Conservation (phyloP, 345 rosid species). For the Geranium brycei region DNA sequence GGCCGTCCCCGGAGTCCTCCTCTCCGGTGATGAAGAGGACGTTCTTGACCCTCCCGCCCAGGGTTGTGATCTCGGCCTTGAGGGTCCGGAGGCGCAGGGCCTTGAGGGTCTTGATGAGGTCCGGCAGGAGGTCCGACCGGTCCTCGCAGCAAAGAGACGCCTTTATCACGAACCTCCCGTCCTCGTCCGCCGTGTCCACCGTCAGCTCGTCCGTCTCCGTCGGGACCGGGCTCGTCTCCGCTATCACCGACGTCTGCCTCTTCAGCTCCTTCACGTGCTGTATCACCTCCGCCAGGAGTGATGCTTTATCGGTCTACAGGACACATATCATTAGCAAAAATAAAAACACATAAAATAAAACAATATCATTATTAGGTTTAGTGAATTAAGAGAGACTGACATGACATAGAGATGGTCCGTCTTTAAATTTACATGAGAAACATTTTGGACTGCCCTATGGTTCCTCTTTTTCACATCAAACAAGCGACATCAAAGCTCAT, state of each 20-base stretch:
- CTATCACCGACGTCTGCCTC: constrained; percentile 29
- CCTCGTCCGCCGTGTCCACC: constrained; percentile 17
- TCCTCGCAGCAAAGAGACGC: constrained; percentile 46
- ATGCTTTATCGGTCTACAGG: constrained; percentile 21
- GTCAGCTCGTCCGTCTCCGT: constrained; percentile 42
- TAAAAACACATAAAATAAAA: too few species aligned
- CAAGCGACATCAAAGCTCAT: constrained; percentile 46
- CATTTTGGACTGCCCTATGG: constrained; percentile 40
- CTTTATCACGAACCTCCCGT: constrained; percentile 15
- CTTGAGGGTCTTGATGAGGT: constrained; percentile 36
- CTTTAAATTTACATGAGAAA: constrained; percentile 48
- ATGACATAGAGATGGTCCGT: constrained; percentile 9
- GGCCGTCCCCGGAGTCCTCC: not conserved
- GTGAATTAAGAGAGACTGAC: too few species aligned
- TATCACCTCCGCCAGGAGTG: constrained; percentile 55
- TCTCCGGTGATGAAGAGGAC: constrained; percentile 27
- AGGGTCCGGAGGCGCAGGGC: constrained; percentile 31
- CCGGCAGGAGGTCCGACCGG: constrained; percentile 33
- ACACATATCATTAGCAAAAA: too few species aligned
- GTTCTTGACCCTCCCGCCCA: constrained; percentile 37
- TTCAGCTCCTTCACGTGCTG: constrained; percentile 41
- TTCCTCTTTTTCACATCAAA: constrained; percentile 71
- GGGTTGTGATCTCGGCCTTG: constrained; percentile 40
- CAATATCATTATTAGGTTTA: too few species aligned
- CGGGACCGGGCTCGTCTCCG: constrained; percentile 38